Conservation (phyloP, 2,329 filamentous ascomycete genomes). For the Elsinoe fawcettii region DNA sequence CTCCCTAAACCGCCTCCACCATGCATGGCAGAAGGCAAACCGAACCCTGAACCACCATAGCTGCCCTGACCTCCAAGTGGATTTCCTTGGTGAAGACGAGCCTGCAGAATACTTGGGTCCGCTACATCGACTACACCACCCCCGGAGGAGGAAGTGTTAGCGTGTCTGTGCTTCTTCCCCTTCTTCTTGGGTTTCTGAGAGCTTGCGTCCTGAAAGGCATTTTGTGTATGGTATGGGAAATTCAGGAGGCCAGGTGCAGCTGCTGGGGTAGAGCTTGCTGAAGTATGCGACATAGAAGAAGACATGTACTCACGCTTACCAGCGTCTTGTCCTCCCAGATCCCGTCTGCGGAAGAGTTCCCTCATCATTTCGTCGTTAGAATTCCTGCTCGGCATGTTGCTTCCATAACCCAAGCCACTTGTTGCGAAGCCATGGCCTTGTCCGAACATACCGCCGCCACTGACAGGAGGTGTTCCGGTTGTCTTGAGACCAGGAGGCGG, state of each 20-base stretch:
- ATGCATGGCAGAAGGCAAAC: constrained; percentile 90
- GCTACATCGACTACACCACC: constrained; percentile 99
- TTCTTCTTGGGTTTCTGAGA: constrained; percentile 85
- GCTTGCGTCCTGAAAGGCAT: constrained; percentile 80
- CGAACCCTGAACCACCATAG: constrained; percentile 69
- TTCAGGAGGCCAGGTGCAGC: constrained; percentile 84
- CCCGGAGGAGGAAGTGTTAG: constrained; percentile 99
- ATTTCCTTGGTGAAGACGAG: constrained; percentile 79
- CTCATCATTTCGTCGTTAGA: constrained; percentile 67
- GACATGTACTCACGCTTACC: constrained; percentile 98
- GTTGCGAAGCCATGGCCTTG: constrained; percentile 79
- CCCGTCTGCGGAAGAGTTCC: constrained; percentile 60
- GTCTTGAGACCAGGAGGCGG: constrained; percentile 94
- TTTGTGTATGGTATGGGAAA: constrained; percentile 84
- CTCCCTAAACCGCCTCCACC: constrained; percentile 37
- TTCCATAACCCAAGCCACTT: constrained; percentile 54
- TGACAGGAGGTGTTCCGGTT: constrained; percentile 82
- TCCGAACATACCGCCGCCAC: constrained; percentile 73
- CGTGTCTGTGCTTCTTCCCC: constrained; percentile 99
- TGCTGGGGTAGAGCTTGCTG: constrained; percentile 73
- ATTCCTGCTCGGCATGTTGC: constrained; percentile 55
- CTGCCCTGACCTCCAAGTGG: constrained; percentile 75
- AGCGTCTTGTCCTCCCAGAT: constrained; percentile 61
- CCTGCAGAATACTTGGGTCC: constrained; percentile 99
- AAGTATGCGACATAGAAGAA: constrained; percentile 85